These are phyloP conservation scores for Pisolithus orientalis DNA, from an alignment of 768 basidiomycete genomes.

Conservation along the genomic window DNA sequence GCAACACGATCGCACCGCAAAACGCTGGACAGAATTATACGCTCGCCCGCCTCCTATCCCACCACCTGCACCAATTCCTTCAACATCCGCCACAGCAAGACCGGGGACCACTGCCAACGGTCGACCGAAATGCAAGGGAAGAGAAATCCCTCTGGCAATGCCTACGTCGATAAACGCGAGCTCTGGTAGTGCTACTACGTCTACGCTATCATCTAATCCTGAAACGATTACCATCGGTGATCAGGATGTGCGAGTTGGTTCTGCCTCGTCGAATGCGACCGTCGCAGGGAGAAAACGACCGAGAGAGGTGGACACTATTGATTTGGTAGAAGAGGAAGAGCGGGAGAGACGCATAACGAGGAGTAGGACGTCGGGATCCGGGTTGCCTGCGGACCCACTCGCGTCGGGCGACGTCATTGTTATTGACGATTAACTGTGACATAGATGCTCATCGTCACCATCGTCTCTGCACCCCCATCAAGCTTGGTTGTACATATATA, in stretches of 20 bases:
- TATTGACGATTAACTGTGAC: slow-evolving; percentile 29
- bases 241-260: slow-evolving; percentile 22
- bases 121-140: slow-evolving; percentile 34
- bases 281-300: slow-evolving; percentile 31
- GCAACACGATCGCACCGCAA: slow-evolving; percentile 71
- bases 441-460: no score
- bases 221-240: slow-evolving; percentile 27
- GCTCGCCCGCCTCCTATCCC: slow-evolving; percentile 43
- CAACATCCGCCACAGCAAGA: slow-evolving; percentile 6
- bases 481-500: neutral
- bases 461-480: neutral
- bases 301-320: slow-evolving; percentile 26
- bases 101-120: slow-evolving; percentile 1
- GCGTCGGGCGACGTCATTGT: slow-evolving; percentile 39
- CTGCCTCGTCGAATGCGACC: slow-evolving; percentile 1
- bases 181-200: slow-evolving; percentile 11
- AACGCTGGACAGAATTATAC: slow-evolving; percentile 70
- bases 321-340: slow-evolving; percentile 25
- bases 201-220: slow-evolving; percentile 10
- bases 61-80: slow-evolving; percentile 11
- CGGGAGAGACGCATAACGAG: slow-evolving; percentile 16
- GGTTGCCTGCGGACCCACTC: neutral
- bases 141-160: slow-evolving; percentile 4
- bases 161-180: slow-evolving; percentile 3
- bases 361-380: slow-evolving; percentile 7